Evolutionary conservation across 1,139 yeast genomes (phyloP).

Genomic region (Eremothecium gossypii): DNA sequence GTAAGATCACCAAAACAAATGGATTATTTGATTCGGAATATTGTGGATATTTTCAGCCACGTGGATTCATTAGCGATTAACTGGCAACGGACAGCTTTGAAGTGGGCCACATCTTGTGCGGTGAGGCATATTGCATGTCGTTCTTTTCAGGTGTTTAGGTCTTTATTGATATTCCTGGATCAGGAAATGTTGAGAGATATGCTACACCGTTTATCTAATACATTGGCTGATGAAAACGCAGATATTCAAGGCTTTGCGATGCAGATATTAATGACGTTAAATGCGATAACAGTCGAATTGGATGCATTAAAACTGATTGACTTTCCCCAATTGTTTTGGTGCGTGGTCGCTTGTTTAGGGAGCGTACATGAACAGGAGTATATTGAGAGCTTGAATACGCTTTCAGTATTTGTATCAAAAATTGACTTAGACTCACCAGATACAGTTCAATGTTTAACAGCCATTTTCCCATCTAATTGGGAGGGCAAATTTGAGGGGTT

Average conservation of each 20-base stretch:
- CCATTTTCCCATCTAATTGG: constrained; percentile 93
- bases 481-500: constrained; percentile 89
- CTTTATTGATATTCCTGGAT: constrained; percentile 68
- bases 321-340: constrained; percentile 94
- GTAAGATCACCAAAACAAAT: constrained; percentile 82
- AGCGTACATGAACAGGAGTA: constrained; percentile 92
- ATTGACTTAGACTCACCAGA: constrained; percentile 81
- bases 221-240: constrained; percentile 77
- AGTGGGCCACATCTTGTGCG: constrained; percentile 97
- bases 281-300: constrained; percentile 81
- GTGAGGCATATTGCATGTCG: constrained; percentile 96
- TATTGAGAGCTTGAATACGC: constrained; percentile 72
- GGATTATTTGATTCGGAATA: constrained; percentile 66
- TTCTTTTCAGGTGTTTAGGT: constrained; percentile 86
- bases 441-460: constrained; percentile 70
- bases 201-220: constrained; percentile 86
- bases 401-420: constrained; percentile 75
- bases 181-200: constrained; percentile 86
- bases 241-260: constrained; percentile 96
- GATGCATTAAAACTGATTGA: constrained; percentile 70
- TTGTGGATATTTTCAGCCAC: constrained; percentile 48
- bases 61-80: constrained; percentile 54
- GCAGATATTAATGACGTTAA: constrained; percentile 93
- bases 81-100: constrained; percentile 78
- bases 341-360: constrained; percentile 82